A percentile compares a stretch with the other conserved stretches of the same genome.
Evolutionary conservation across 2,329 filamentous ascomycete species (phyloP).

Genomic region (Conoideocrella luteorostrata): DNA sequence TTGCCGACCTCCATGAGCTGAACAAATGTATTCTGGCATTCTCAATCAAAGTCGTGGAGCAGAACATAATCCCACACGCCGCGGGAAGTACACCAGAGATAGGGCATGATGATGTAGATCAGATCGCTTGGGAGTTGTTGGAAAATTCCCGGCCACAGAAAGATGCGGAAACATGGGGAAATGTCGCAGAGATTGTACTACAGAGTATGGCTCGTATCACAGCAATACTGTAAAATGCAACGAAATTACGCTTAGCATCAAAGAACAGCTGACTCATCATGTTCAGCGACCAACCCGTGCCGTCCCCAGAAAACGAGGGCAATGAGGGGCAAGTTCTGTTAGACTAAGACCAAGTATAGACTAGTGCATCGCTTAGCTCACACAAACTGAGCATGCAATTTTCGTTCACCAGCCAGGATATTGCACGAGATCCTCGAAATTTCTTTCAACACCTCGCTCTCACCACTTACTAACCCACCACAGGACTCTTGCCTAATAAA

Average conservation of each 20-base stretch:
- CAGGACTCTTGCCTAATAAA: conserved; percentile 29
- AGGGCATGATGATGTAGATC: conserved; percentile 20
- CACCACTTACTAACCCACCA: conserved; percentile 30
- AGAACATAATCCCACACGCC: conserved; percentile 20
- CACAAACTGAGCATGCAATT: conserved; percentile 29
- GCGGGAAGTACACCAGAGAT: background rate
- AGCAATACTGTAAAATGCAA: conserved; percentile 12
- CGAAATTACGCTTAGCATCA: background rate
- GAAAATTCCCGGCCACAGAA: conserved; percentile 16
- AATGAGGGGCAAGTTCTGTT: conserved; percentile 24
- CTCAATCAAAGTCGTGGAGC: conserved; percentile 15
- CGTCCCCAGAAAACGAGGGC: conserved; percentile 18
- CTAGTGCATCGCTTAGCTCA: conserved; percentile 32
- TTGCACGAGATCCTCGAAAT: conserved; percentile 15
- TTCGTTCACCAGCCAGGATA: conserved; percentile 26
- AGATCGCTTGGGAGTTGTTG: conserved; percentile 27
- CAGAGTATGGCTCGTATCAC: conserved; percentile 18
- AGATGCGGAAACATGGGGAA: conserved; percentile 26
- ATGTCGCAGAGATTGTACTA: conserved; percentile 20
- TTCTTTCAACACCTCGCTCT: conserved; percentile 25
- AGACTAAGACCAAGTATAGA: conserved; percentile 16
- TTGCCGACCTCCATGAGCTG: conserved; percentile 20
- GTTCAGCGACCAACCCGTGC: background rate
- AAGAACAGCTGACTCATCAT: conserved; percentile 18
- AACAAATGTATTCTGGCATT: conserved; percentile 19